A percentile compares a stretch with the other conserved stretches of the same genome.
Evolutionary conservation across 2,329 filamentous ascomycete species (phyloP).

Genomic region (Fonsecaea monophora): DNA sequence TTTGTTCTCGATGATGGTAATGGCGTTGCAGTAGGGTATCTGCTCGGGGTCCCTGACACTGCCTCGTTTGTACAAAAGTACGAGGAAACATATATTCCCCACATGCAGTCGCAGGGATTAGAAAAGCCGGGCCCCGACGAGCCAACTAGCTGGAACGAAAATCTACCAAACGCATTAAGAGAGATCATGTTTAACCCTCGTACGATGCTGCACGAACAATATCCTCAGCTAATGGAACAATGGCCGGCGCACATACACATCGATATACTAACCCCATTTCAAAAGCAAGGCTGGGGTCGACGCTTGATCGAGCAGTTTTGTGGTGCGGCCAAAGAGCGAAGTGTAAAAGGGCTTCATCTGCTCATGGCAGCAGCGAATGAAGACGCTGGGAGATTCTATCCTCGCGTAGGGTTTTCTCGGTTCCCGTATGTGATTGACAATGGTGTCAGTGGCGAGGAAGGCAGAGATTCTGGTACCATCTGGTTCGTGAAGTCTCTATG

Average conservation of each 20-base stretch:
- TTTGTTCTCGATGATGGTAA: slow-evolving; percentile 38
- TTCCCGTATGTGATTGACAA: slow-evolving; percentile 34
- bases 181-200: slow-evolving; percentile 34
- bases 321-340: slow-evolving; percentile 15
- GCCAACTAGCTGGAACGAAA: slow-evolving; percentile 23
- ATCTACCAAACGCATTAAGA: slow-evolving; percentile 33
- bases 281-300: slow-evolving; percentile 35
- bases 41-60: slow-evolving; percentile 34
- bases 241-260: slow-evolving; percentile 39
- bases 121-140: slow-evolving; percentile 28
- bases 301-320: slow-evolving; percentile 32
- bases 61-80: slow-evolving; percentile 32
- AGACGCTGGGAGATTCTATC: slow-evolving; percentile 35
- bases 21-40: slow-evolving; percentile 37
- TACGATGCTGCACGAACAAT: slow-evolving; percentile 29
- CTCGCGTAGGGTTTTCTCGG: slow-evolving; percentile 34
- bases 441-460: slow-evolving; percentile 34
- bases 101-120: slow-evolving; percentile 27
- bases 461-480: slow-evolving; percentile 31
- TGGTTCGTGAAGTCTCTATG: slow-evolving; percentile 34
- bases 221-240: slow-evolving; percentile 30
- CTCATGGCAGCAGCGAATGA: slow-evolving; percentile 37
- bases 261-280: slow-evolving; percentile 33
- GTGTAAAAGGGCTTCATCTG: slow-evolving; percentile 33
- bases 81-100: slow-evolving; percentile 26